Evolutionary conservation across 768 basidiomycete genomes (phyloP), one percentile per base, ranked within the genome.

Genomic region (Boletus barrowsii): DNA sequence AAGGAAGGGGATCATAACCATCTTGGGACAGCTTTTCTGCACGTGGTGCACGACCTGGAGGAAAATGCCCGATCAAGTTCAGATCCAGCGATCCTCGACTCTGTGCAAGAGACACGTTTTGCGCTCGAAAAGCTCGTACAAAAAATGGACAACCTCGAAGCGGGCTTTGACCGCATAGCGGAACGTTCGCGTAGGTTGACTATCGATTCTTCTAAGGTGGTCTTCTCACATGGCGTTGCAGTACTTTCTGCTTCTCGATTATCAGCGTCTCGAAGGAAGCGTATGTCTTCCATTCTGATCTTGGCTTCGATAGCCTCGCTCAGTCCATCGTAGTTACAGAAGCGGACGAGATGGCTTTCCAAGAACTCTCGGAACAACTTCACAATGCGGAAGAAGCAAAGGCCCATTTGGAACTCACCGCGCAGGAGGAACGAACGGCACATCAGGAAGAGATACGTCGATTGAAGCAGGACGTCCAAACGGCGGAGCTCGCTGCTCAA

Each of bases 141-240:
- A 32, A 87, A 84, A 69, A 90, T 97, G 84, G 91, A 96, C 55
- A 78, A 75, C 24, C 75, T 95, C 13, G 87, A 91, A 67, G 68
- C 81, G 1, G 87, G 87, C 2, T 94, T 97, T 63, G 93, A 95
- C 61, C 81, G 84, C 58, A 87, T 95, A 61, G 88, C 90, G 4
- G 91, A 94, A 66, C 82, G 88, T 44, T 90, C 90, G 55, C 69
- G 93, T 93, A 67, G 52, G 90, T 61, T 56, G 0, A 6, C 17
- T 26, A 2, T 42, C n/a, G 4, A 22, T 22, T 14, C 5, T 30
- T 30, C 5, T 4, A 3, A 20, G 5, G 35, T 37, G 3, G 10
- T 41, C 18, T 53, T 46, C 14, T 47, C 37, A 57, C 56, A n/a
- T 54, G 33, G 47, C 17, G 29, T 53, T 51, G 30, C 49, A 92